phyloP scores from a whole-genome alignment of 1,284 basidiomycete species.

The Cryptococcus neoformans region DNA sequence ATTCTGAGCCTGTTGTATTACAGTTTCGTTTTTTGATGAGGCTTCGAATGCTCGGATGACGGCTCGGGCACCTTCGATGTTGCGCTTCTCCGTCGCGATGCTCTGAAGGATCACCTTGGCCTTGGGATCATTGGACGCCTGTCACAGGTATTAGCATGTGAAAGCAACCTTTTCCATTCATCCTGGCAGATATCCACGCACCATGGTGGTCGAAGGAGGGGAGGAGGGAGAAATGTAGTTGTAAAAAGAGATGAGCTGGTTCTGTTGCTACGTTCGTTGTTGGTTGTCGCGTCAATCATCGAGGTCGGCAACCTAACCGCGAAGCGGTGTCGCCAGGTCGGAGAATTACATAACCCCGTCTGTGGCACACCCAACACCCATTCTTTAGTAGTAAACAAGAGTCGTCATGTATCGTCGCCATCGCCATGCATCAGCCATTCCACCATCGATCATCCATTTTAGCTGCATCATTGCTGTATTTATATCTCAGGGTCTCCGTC shows the following conservation, averaged over 20 bases:
- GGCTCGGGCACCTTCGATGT: slow-evolving; percentile 49
- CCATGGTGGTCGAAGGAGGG: background rate
- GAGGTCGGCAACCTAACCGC: background rate
- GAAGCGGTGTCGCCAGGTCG: background rate
- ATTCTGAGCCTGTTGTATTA: slow-evolving; percentile 50
- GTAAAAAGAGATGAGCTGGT: too few species aligned
- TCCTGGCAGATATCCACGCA: background rate
- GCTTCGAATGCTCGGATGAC: slow-evolving; percentile 49
- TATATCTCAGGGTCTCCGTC: too few species aligned
- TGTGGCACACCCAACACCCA: background rate
- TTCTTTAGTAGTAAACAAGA: too few species aligned
- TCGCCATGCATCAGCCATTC: too few species aligned
- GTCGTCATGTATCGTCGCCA: too few species aligned
- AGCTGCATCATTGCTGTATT: too few species aligned
- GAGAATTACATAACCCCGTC: background rate
- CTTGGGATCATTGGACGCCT: slow-evolving; percentile 29
- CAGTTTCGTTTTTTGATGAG: slow-evolving; percentile 47
- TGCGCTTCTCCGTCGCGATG: slow-evolving; percentile 45
- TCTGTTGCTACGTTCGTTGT: too few species aligned
- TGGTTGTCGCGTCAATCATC: background rate
- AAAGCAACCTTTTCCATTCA: background rate
- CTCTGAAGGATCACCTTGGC: slow-evolving; percentile 43
- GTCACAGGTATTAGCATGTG: too few species aligned
- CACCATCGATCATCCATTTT: too few species aligned
- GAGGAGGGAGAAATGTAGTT: too few species aligned